Conservation (phyloP, 2,329 filamentous ascomycete species). For the Colletotrichum musae region DNA sequence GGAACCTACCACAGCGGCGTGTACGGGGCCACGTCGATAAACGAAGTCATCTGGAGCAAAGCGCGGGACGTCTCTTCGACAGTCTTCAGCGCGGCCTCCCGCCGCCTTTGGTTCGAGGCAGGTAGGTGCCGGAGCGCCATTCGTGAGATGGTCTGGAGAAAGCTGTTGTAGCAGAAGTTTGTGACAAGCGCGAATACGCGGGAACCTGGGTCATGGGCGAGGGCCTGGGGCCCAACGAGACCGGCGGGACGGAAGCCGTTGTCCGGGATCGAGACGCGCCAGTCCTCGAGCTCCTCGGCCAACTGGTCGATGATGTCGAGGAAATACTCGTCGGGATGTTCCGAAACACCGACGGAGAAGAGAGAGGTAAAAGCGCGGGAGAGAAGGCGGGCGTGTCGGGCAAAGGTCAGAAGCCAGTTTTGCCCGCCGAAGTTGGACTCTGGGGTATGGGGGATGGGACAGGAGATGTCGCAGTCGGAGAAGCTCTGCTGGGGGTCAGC, state of each 20-base stretch:
- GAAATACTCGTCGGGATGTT: conserved; percentile 45
- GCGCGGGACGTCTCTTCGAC: conserved; percentile 45
- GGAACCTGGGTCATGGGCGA: conserved; percentile 19
- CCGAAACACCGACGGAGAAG: conserved; percentile 51
- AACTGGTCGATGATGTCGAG: conserved; percentile 48
- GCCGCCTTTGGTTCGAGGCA: conserved; percentile 31
- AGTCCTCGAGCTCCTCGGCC: conserved; percentile 46
- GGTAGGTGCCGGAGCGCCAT: conserved; percentile 44
- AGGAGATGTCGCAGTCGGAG: conserved; percentile 55
- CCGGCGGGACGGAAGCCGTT: conserved; percentile 41
- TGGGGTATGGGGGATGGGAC: conserved; percentile 50
- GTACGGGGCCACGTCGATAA: conserved; percentile 49
- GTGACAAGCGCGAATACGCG: conserved; percentile 40
- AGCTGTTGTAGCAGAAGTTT: conserved; percentile 49
- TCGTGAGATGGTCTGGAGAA: conserved; percentile 47
- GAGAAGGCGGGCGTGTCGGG: conserved; percentile 49
- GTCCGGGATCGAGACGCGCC: conserved; percentile 47
- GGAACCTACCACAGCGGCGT: conserved; percentile 47
- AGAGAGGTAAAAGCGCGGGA: conserved; percentile 52
- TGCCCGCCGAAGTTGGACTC: conserved; percentile 50
- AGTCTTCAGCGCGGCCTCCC: conserved; percentile 40
- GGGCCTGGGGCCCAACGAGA: conserved; percentile 26
- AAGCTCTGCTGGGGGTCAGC: conserved; percentile 45
- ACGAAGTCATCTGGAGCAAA: conserved; percentile 47
- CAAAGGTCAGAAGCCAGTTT: conserved; percentile 52